Evolutionary conservation across 2,329 filamentous ascomycete genomes (phyloP).

Genomic region (Nannizziopsis barbatae): DNA sequence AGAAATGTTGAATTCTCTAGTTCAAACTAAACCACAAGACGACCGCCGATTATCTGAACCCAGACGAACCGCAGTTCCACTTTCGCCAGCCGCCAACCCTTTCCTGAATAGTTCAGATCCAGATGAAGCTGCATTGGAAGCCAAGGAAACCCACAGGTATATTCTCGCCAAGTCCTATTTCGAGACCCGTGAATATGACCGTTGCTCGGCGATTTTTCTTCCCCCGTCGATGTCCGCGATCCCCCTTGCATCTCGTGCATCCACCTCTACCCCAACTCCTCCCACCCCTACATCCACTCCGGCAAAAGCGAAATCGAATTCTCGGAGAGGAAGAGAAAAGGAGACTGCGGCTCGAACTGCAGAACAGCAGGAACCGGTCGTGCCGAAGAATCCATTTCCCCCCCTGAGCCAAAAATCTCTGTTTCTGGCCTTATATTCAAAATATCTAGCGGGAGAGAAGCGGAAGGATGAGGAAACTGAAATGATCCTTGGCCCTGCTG

Average conservation of each 20-base stretch:
- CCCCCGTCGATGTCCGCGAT: conserved; percentile 66
- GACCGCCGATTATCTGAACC: conserved; percentile 47
- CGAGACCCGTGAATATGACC: conserved; percentile 88
- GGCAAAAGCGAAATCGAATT: conserved; percentile 29
- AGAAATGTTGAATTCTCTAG: conserved; percentile 78
- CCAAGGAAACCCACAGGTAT: conserved; percentile 69
- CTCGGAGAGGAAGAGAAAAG: conserved; percentile 50
- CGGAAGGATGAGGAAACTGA: conserved; percentile 92
- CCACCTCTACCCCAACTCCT: conserved; percentile 20
- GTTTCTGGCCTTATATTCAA: conserved; percentile 85
- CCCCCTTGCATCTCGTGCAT: conserved; percentile 42
- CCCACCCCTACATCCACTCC: too few relatives aligned
- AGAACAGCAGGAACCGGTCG: conserved; percentile 26
- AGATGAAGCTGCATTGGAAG: conserved; percentile 63
- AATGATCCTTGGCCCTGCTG: conserved; percentile 89
- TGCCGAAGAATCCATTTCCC: conserved; percentile 33
- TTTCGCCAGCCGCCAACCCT: conserved; percentile 40
- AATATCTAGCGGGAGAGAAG: conserved; percentile 88
- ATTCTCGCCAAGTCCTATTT: conserved; percentile 88
- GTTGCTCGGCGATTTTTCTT: conserved; percentile 79
- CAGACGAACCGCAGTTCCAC: too few relatives aligned
- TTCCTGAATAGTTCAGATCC: conserved; percentile 50
- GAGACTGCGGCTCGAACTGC: conserved; percentile 42
- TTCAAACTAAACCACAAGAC: conserved; percentile 41
- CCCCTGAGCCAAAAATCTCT: conserved; percentile 76